phyloP scores from a whole-genome alignment of 2,329 filamentous ascomycete species.

The Fusarium sulawesiense region DNA sequence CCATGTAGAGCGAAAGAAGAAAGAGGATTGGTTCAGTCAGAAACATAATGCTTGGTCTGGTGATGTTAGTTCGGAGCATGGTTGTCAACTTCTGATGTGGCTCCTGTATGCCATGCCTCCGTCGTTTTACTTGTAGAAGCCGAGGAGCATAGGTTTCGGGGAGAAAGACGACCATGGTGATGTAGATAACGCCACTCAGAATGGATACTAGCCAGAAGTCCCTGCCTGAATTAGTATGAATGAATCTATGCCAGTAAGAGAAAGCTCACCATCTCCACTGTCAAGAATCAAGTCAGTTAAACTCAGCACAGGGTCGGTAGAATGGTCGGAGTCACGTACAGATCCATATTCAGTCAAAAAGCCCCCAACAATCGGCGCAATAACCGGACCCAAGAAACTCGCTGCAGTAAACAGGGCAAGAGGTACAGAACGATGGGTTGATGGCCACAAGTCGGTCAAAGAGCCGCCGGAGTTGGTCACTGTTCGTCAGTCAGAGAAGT shows the following conservation, averaged over 20 bases:
- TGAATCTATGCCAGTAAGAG: rapidly evolving
- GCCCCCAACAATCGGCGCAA: background rate
- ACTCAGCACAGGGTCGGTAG: background rate
- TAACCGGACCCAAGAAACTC: background rate
- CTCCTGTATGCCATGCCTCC: background rate
- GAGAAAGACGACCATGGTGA: rapidly evolving
- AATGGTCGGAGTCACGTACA: background rate
- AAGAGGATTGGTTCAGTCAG: background rate
- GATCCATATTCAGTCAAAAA: background rate
- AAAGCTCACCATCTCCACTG: background rate
- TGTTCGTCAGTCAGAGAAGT: background rate
- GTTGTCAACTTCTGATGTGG: background rate
- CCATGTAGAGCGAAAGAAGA: background rate
- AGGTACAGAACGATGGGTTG: background rate
- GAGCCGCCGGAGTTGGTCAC: background rate
- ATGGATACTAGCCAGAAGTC: background rate
- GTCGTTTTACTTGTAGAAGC: background rate
- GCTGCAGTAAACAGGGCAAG: background rate
- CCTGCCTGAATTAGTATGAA: background rate
- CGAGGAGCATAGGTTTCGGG: background rate
- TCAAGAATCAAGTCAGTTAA: rapidly evolving
- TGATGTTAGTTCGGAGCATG: background rate
- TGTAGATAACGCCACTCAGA: rapidly evolving
- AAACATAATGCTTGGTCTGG: background rate
- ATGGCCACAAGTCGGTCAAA: background rate